Evolutionary conservation across 768 basidiomycete genomes (phyloP), one percentile per base, ranked within the genome.

Genomic region (Leccinum longicurvipes): DNA sequence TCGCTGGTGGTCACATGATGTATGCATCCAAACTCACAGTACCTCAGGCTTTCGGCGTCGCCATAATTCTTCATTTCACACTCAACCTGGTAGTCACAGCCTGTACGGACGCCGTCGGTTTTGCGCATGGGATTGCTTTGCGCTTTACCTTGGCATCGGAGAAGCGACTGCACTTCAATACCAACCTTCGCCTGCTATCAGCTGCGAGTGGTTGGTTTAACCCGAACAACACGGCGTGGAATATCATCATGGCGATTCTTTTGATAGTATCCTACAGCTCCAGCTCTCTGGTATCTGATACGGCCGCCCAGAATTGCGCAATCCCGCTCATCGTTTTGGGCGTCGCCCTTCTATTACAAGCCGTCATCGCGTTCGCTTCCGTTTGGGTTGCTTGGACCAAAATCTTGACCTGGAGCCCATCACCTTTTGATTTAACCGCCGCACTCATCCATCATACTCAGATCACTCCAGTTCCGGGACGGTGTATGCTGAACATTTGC

Each of bases 321-420:
- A 51, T 66, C 15, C 72, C 71, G 11, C 61, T 73, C 25, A 49
- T 72, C 21, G 55, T 71, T 7, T 50, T 73, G 21, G 70, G 71
- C 4, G 42, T 65, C 21, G 4, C 60, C 14, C 55, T 73, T 31
- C 31, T 64, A 1, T 42, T 63, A 23, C 71, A 72, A 50, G 71
- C 56, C 1, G 2, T 60, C 11, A 64, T 73, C 24, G 64, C 70
- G 8, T 47, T 71, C 27, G 49, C 51, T 4, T 67, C 64, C n/a
- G 57, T 63, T 31, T 44, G 57, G n/a, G 41, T 53, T 24, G 63
- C 64, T 15, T 15, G n/a, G 61, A 63, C 55, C 32, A 32, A 32
- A 32, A 58, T 72, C 29, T 46, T 65, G 50, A 72, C 72, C 7
- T 72, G 72, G 72, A 72, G 72, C 21, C 65, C 72, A 28, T 72